These are phyloP conservation scores for Phytophthora colocasiae DNA, from an alignment of 352 stramenopile species.

Conservation along the genomic window DNA sequence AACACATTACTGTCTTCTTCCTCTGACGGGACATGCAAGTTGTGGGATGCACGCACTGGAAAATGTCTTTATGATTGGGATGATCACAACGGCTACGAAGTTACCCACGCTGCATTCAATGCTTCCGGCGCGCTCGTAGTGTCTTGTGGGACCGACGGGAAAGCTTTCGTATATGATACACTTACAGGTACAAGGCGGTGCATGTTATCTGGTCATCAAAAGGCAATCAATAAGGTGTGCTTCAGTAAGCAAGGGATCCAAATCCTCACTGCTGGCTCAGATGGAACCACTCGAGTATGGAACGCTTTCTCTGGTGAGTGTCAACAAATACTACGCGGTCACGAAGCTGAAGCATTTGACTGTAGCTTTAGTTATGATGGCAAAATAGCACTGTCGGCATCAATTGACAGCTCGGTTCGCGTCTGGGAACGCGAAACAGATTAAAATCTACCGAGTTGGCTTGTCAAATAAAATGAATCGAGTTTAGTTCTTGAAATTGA, in stretches of 20 bases:
- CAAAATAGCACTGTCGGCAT: slow-evolving; percentile 48
- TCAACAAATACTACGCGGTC: slow-evolving; percentile 59
- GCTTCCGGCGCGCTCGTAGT: slow-evolving; percentile 71
- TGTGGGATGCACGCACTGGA: slow-evolving; percentile 74
- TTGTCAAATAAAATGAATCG: not conserved
- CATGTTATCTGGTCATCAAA: slow-evolving; percentile 55
- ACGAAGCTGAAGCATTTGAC: slow-evolving; percentile 73
- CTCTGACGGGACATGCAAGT: slow-evolving; percentile 63
- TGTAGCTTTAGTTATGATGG: slow-evolving; percentile 77
- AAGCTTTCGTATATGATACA: slow-evolving; percentile 76
- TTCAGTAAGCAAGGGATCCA: slow-evolving; percentile 79
- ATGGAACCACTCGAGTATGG: slow-evolving; percentile 72
- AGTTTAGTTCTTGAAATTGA: not conserved
- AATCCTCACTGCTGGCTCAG: slow-evolving; percentile 60
- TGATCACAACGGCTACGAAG: slow-evolving; percentile 57
- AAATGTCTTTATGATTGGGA: slow-evolving; percentile 70
- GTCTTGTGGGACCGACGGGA: slow-evolving; percentile 55
- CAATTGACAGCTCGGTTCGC: slow-evolving; percentile 76
- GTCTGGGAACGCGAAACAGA: slow-evolving; percentile 48
- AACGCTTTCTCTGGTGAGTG: slow-evolving; percentile 75
- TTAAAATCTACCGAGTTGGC: not conserved
- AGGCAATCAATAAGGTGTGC: slow-evolving; percentile 51
- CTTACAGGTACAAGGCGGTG: slow-evolving; percentile 64
- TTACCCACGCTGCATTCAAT: slow-evolving; percentile 68
- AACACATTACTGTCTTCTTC: slow-evolving; percentile 66